Conservation (phyloP, 176 grass and related monocot genomes). For the Oropetium thomaeum region DNA sequence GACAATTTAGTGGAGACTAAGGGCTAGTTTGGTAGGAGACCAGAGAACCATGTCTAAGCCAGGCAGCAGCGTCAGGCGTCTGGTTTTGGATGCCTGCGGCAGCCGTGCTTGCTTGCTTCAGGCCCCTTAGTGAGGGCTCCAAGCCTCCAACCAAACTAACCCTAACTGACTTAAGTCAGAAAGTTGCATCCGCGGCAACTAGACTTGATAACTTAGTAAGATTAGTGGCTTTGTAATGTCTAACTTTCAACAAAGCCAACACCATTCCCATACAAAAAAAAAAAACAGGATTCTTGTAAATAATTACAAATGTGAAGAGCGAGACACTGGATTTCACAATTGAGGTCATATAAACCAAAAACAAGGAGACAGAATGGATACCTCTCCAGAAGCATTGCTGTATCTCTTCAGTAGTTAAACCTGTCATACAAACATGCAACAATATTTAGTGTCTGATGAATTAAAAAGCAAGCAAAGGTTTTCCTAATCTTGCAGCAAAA, state of each 20-base stretch:
- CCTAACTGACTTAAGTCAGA: not conserved
- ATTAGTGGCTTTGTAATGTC: not conserved
- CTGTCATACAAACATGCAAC: slow-evolving; percentile 13
- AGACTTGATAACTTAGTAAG: not conserved
- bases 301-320: not conserved
- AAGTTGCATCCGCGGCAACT: not conserved
- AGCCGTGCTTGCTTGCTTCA: no score
- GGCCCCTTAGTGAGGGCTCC: no score
- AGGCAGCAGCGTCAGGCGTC: no score
- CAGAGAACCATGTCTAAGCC: no score
- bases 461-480: not conserved
- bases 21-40: no score
- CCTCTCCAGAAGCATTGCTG: slow-evolving; percentile 79
- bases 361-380: slow-evolving; percentile 27
- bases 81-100: no score
- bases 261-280: not conserved
- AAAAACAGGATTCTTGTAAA: slow-evolving; percentile 7
- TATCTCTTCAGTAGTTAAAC: slow-evolving; percentile 62
- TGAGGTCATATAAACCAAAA: slow-evolving; percentile 9
- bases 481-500: not conserved
- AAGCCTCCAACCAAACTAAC: no score
- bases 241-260: slow-evolving; percentile 2
- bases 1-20: not conserved
- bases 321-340: slow-evolving; percentile 14
- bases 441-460: slow-evolving; percentile 20